Evolutionary conservation across 2,329 filamentous ascomycete genomes (phyloP).

Genomic region (Verticillium longisporum): DNA sequence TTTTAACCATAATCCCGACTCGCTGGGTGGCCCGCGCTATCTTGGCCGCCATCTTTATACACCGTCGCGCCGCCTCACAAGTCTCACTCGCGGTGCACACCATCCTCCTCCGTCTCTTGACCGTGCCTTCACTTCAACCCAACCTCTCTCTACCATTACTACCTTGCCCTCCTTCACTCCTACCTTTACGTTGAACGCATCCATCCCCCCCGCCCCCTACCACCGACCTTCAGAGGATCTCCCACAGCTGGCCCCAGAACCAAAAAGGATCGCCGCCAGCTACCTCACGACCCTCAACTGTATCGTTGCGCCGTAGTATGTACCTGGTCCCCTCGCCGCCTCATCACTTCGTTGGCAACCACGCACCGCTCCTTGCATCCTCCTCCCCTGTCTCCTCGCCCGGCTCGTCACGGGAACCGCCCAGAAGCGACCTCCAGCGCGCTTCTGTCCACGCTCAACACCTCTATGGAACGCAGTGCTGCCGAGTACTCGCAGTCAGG

Average conservation of each 20-base stretch:
- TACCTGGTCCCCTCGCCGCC: constrained; percentile 22
- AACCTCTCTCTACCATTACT: not conserved
- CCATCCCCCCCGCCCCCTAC: not conserved
- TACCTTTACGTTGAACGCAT: not conserved
- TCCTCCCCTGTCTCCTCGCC: constrained; percentile 4
- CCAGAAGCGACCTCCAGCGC: constrained; percentile 21
- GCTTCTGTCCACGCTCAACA: constrained; percentile 20
- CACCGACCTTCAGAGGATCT: constrained; percentile 1
- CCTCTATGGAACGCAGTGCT: constrained; percentile 54
- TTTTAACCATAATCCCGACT: constrained; percentile 15
- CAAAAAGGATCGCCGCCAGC: constrained; percentile 18
- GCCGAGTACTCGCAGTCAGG: constrained; percentile 81
- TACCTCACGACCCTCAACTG: constrained; percentile 5
- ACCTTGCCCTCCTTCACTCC: not conserved
- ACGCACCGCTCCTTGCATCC: constrained; percentile 16
- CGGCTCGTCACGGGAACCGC: constrained; percentile 17
- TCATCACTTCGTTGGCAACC: constrained; percentile 22
- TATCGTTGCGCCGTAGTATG: constrained; percentile 24
- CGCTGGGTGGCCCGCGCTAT: constrained; percentile 13
- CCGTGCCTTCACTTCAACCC: not conserved
- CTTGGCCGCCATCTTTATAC: constrained; percentile 14
- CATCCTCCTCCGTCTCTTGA: not conserved
- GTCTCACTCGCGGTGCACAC: constrained; percentile 10
- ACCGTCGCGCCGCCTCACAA: constrained; percentile 13
- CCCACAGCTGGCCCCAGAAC: constrained; percentile 21